Conservation (phyloP, 345 rosid species). For the Rhodamnia argentea region DNA sequence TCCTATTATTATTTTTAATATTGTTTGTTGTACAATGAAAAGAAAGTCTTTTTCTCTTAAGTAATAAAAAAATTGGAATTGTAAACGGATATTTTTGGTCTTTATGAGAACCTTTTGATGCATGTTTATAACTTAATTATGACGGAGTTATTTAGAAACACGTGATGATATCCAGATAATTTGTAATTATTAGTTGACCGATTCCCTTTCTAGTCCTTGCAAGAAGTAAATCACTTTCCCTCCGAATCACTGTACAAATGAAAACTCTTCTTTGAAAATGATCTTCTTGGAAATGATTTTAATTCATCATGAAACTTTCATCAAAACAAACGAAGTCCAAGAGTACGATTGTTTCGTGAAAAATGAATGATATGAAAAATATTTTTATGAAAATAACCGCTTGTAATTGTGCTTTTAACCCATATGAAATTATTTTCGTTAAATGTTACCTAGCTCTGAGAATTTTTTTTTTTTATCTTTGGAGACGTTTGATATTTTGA, state of each 20-base stretch:
- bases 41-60: no score
- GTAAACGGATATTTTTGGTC: no score
- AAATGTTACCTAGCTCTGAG: background rate
- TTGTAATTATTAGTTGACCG: background rate
- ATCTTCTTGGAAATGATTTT: background rate
- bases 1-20: no score
- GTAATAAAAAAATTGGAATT: no score
- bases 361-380: background rate
- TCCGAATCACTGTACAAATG: no score
- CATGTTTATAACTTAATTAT: background rate
- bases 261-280: no score
- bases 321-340: rapidly evolving
- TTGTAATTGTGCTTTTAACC: background rate
- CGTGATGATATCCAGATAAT: background rate
- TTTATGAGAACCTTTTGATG: background rate
- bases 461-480: background rate
- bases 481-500: background rate
- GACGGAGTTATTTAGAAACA: background rate
- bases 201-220: no score
- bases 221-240: no score
- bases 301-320: background rate
- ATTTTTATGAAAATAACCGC: no score
- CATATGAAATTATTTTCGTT: background rate
- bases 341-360: rapidly evolving
- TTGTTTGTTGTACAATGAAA: no score